Base-by-base conservation (phyloP, 164 flowering plant genomes). In the Tetrastigma voinierianum region DNA sequence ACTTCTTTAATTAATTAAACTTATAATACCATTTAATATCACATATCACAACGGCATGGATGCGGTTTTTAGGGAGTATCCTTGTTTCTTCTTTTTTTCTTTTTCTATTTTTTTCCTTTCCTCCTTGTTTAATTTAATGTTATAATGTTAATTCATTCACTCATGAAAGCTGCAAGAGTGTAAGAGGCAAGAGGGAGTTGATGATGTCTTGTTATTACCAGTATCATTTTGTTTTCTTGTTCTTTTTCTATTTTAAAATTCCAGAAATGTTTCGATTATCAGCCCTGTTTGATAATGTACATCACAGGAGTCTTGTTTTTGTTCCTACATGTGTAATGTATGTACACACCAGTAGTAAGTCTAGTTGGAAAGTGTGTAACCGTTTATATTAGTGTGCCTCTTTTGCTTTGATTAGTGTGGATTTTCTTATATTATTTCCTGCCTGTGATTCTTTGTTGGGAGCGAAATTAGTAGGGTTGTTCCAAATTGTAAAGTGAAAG, bases 21-120 rank as follows among this genome's bases (percentile, higher is more conserved):
- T 21, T 58, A 47, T 43, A 11, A 25, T 49, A 19, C 40, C 1
- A 20, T 49, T 51, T 74, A 66, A 55, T 69, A 72, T 64, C 10
- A 45, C 69, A 46, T 73, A 64, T 70, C 48, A 56, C 54, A 64
- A 65, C 52, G 58, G 78, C 76, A 68, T 83, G 89, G 89, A 88
- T 86, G 87, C 89, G 80, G 77, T 73, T 82, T 87, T 86, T 84
- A 77, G 81, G 82, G 85, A 80, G 90, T 84, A 83, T 88, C 87
- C 90, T 86, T 66, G 77, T 70, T 61, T 70, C 70, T 67, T 67
- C 74, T 69, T 67, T 55, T 47, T 54, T 73, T 67, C 67, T 75
- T 69, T 65, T 58, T 47, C 59, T 67, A 61, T 58, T 62, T 17
- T 47, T 57, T 23, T 55, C 20, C 45, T 58, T 48, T 25, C 0